Base-by-base conservation (phyloP, 129 eudicot species). In the Flaveria brownii region DNA sequence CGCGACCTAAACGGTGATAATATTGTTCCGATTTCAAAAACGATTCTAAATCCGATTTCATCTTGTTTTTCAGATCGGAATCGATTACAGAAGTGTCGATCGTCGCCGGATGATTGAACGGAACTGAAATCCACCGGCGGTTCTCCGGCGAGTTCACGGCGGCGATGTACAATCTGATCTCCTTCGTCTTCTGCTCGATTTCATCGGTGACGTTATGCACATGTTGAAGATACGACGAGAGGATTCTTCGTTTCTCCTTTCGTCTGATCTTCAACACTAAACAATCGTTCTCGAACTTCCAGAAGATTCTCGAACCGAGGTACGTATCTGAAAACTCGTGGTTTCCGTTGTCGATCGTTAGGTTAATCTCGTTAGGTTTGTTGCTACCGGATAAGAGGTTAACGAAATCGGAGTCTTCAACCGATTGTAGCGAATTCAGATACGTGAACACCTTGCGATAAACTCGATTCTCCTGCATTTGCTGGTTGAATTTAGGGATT, bases 391-490 rank as follows among this genome's bases (percentile, higher is more conserved):
- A 81, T 71, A 85, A 88, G 0, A 94, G 89, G 78, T 86, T 91
- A 14, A 87, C 86, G 43, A 76, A 87, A 81, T 94, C 89, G 36
- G 96, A 88, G 70, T 91, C 96, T 68, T 89, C 97, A 45, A 87
- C 83, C 11, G 81, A 62, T 0, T 92, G 86, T 33, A 94, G 76
- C 0, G 96, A 94, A 22, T 91, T 91, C 5, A 94, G 88, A 84
- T 94, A 94, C 18, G 73, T 68, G 14, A 82, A 26, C 15, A 86
- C 85, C 70, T 86, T 89, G 28, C 85, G 80, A 65, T 88, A 86
- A 28, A 94, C 91, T 65, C 86, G 97, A 80, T 94, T 94, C 41
- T 91, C 93, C 73, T 88, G 98, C 91, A 84, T 87, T 81, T 88
- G 81, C 4, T 84, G 83, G 74, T 94, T 91, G 90, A 94, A 94